Evolutionary conservation across 331 rosid species (phyloP), one percentile per base, ranked within the genome.

Genomic region (Stylosanthes scabra): DNA sequence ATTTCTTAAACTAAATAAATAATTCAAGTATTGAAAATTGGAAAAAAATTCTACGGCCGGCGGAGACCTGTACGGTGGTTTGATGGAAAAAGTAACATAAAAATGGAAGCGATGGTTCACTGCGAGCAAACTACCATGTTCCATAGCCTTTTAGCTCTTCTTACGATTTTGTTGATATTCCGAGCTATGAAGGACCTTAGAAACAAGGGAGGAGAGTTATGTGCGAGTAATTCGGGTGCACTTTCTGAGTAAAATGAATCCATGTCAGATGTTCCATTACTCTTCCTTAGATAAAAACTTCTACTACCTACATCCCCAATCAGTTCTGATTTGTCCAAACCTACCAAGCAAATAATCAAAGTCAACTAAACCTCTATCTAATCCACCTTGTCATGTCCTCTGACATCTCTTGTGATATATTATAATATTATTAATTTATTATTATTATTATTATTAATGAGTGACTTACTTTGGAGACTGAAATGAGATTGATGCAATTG

Each of bases 251-350:
- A 14, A 61, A 77, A 59, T 10, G 74, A 57, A 77, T 68, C 45
- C 5, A 59, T 57, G 9, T 39, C 5, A 44, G 93, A 72, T 20
- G 58, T 68, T 50, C 59, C 62, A 3, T 66, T 68, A 80, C 76
- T 74, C 71, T 83, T 91, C 42, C 93, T 75, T 55, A 94, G 86
- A 75, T 84, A 91, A 71, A 94, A 94, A 61, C 83, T 94, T 87
- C 97, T 86, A 59, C 97, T 84, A 14, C 94, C 97, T 1, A 83
- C 76, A 45, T 85, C 90, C n/a, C 96, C 99, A 25, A 94, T 91
- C 5, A 71, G 47, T 67, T 94, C 87, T 16, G 88, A 77, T 57
- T 78, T 86, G 41, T 88, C 91, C 89, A 94, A 84, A 87, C 96
- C 99, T 94, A 57, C 8, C 8, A 75, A 71, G 27, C 2, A 37